Percentiles rank a stretch among this genome's conserved stretches.
phyloP scores from a whole-genome alignment of 225 moss, liverwort and hornwort species.

The Antitrichia curtipendula region DNA sequence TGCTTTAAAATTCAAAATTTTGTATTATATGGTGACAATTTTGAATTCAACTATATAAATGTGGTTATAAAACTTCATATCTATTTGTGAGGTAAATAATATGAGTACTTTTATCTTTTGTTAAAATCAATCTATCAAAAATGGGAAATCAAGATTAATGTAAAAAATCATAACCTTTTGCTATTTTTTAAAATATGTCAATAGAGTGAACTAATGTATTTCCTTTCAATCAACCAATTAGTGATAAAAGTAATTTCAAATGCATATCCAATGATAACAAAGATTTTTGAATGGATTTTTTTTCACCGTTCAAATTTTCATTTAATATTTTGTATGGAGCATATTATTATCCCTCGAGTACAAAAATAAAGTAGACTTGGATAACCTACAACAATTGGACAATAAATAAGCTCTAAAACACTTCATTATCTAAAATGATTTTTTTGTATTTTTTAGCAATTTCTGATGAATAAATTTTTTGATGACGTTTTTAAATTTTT shows the following conservation, averaged over 20 bases:
- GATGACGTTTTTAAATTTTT: rapidly evolving
- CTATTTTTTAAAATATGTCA: rapidly evolving
- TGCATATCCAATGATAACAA: neutral
- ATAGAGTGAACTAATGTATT: too few species aligned
- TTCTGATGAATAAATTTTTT: neutral
- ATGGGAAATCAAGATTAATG: neutral
- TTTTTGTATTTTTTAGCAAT: neutral
- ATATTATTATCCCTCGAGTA: rapidly evolving
- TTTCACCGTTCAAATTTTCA: too few species aligned
- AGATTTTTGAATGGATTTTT: neutral
- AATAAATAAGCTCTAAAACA: too few species aligned
- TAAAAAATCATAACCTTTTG: neutral
- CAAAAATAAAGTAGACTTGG: neutral
- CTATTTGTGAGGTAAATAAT: too few species aligned
- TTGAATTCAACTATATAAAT: neutral
- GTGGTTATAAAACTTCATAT: too few species aligned
- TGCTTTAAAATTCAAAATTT: neutral
- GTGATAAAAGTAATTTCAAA: rapidly evolving
- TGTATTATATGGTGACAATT: neutral
- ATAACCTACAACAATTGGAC: neutral
- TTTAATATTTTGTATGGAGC: rapidly evolving
- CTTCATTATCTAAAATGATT: neutral
- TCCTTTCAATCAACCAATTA: too few species aligned
- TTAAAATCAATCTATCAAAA: neutral
- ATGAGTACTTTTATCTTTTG: neutral